Evolutionary conservation across 768 basidiomycete species (phyloP).

Genomic region (Clathrus columnatus): DNA sequence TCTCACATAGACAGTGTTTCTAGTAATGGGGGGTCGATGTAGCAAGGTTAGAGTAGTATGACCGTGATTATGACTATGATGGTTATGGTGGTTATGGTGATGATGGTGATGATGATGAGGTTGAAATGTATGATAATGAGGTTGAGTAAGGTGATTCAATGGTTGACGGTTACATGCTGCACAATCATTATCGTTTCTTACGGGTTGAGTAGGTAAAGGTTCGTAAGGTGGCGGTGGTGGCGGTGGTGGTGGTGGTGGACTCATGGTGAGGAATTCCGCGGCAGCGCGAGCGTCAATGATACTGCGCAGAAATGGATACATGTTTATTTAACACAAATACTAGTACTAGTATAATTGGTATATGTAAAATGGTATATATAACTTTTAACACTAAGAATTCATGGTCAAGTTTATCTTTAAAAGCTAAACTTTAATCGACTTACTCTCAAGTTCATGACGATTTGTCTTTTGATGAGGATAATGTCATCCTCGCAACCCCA

Average conservation of each 20-base stretch:
- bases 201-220: too few relatives aligned
- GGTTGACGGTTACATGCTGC: not conserved
- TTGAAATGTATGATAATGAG: not conserved
- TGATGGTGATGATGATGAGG: too few relatives aligned
- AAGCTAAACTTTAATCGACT: not conserved
- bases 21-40: too few relatives aligned
- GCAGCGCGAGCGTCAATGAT: too few relatives aligned
- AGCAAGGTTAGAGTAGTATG: too few relatives aligned
- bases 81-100: too few relatives aligned
- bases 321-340: not conserved
- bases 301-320: too few relatives aligned
- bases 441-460: not conserved
- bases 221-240: not conserved
- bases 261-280: not conserved
- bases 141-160: not conserved
- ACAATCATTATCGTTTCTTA: too few relatives aligned
- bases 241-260: not conserved
- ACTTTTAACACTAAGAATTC: not conserved
- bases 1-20: not conserved
- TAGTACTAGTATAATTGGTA: not conserved
- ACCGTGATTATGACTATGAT: too few relatives aligned
- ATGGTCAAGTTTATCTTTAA: not conserved
- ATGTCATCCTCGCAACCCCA: conserved; percentile 51
- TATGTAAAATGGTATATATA: not conserved
- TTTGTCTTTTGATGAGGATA: not conserved